A percentile compares a stretch with the other conserved stretches of the same genome.
Conservation (phyloP, 1,139 yeast species). For the Magnusiomyces fungicola region DNA sequence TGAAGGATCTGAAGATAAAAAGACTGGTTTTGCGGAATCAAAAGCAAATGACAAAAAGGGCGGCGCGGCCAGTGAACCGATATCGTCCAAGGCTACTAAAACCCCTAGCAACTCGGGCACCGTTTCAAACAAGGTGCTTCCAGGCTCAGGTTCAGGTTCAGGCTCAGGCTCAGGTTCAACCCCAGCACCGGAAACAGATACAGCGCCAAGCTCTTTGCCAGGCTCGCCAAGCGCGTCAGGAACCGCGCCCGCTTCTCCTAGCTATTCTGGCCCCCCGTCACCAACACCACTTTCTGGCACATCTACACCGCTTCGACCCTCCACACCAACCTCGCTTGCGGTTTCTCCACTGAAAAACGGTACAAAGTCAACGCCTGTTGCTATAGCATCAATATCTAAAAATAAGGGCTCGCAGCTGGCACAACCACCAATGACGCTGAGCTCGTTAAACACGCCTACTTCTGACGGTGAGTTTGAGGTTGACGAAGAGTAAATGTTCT, state of each 20-base stretch:
- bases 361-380: neutral
- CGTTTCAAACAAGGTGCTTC: conserved; percentile 8
- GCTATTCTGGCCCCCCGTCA: neutral
- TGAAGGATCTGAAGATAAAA: neutral
- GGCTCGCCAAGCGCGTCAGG: neutral
- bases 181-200: neutral
- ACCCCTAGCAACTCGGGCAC: conserved; percentile 6
- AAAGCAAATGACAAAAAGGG: neutral
- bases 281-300: neutral
- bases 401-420: conserved; percentile 13
- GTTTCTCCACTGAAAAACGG: neutral
- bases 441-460: too few relatives aligned
- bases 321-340: neutral
- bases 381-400: neutral
- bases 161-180: neutral
- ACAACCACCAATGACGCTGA: conserved; percentile 13
- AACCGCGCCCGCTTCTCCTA: too few relatives aligned
- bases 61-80: neutral
- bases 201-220: neutral
- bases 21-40: neutral
- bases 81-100: conserved; percentile 6
- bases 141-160: neutral
- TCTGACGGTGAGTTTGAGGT: too few relatives aligned
- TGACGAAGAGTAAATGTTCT: too few relatives aligned
- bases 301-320: neutral